Evolutionary conservation across 108 stramenopile species (phyloP), one percentile per base, ranked within the genome.

Genomic region (Mediolabrus comicus): DNA sequence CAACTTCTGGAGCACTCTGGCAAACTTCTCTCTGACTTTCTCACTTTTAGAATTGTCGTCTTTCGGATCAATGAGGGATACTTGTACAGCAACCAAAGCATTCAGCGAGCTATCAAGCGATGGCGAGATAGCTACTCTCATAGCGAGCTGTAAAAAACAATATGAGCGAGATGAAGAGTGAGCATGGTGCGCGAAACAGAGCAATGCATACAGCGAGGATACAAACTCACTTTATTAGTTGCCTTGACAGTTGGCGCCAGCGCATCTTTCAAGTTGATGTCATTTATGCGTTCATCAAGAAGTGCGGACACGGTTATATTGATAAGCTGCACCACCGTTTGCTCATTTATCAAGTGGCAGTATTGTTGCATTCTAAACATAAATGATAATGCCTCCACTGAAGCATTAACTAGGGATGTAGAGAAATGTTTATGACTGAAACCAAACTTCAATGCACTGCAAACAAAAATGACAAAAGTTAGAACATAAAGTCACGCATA

Each of bases 1-100:
- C 0, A 92, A 83, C 69, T 90, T 92, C 17, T 77, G 72, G 22
- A 89, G 65, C 17, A 95, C 85, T 34, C 87, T 62, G 13, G 89
- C 86, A 32, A 88, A 56, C 16, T 86, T 90, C 9, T 80, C 74
- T 9, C 72, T 51, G 17, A 55, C 35, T 22, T 82, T 74, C 4
- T 68, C 62, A 14, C 52, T 25, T 32, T 27, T 13, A 3, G 32
- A 2, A 30, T 14, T 35, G 17, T 33, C 54, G 12, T 68, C 53
- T 11, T 28, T 9, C 0, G 75, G 69, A 30, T 74, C 55, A 25
- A 83, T 65, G 5, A 86, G 63, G 65, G 85, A 75, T 32, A 69
- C 72, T 69, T 95, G 94, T 49, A 92, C 39, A 27, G 72, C 39
- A 51, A 92, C 62, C 53, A 95, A 53, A 13, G 90, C 82, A n/a